A percentile compares a stretch with the other conserved stretches of the same genome.
These are phyloP conservation scores for Boletus subluridellus DNA, from an alignment of 1,284 basidiomycete species.

Conservation along the genomic window DNA sequence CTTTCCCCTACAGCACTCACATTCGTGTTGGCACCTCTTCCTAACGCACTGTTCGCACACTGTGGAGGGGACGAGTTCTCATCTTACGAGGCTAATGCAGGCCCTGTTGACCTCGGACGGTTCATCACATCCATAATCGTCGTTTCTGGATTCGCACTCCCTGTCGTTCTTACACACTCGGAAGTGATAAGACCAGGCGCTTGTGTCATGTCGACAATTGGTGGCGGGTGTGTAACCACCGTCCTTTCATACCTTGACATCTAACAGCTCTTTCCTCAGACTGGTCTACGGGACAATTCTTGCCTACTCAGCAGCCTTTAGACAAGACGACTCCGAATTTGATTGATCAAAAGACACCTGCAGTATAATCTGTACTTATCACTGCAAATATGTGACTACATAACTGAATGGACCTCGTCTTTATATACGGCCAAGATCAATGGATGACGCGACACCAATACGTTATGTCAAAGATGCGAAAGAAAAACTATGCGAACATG, in stretches of 20 bases:
- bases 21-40: constrained; percentile 93
- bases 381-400: constrained; percentile 18
- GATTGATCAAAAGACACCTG: constrained; percentile 40
- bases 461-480: not conserved
- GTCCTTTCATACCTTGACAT: not conserved
- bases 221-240: constrained; percentile 63
- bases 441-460: not conserved
- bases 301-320: constrained; percentile 83
- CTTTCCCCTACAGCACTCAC: constrained; percentile 65
- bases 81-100: constrained; percentile 57
- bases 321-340: constrained; percentile 70
- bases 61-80: constrained; percentile 86
- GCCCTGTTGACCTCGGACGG: constrained; percentile 77
- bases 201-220: constrained; percentile 91
- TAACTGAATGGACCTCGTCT: constrained; percentile 10
- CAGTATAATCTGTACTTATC: not conserved
- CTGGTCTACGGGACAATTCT: constrained; percentile 94
- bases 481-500: not conserved
- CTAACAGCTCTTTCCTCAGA: constrained; percentile 35
- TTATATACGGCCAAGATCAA: constrained; percentile 3
- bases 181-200: constrained; percentile 83
- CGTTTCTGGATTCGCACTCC: constrained; percentile 90
- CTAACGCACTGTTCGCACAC: constrained; percentile 87
- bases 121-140: constrained; percentile 92
- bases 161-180: constrained; percentile 89